phyloP scores from a whole-genome alignment of 345 rosid genomes.

The Melastoma malabathricum region DNA sequence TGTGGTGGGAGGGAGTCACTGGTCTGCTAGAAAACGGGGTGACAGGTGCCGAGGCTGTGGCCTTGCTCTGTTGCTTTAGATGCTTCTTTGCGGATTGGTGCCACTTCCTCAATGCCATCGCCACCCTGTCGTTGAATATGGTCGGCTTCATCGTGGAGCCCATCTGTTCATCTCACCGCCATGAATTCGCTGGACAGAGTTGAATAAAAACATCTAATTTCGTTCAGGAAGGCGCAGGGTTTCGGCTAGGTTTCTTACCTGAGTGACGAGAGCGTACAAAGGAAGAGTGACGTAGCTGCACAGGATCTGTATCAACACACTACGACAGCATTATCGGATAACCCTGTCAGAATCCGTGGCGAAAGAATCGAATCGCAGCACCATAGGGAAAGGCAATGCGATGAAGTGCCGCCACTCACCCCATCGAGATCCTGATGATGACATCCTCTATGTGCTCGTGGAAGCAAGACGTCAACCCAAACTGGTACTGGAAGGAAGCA shows the following conservation, averaged over 20 bases:
- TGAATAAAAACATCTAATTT: neutral
- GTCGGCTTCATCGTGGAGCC: conserved; percentile 86
- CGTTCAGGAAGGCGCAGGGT: neutral
- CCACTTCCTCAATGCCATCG: conserved; percentile 57
- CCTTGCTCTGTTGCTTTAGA: conserved; percentile 32
- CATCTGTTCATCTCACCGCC: conserved; percentile 31
- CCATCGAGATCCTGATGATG: conserved; percentile 54
- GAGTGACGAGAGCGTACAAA: conserved; percentile 85
- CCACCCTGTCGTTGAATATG: conserved; percentile 64
- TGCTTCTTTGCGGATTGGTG: conserved; percentile 64
- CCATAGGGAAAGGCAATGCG: too few relatives aligned
- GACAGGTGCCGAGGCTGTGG: conserved; percentile 24
- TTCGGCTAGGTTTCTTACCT: conserved; percentile 17
- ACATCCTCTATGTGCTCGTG: conserved; percentile 32
- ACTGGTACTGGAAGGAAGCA: conserved; percentile 37
- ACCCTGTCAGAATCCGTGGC: too few relatives aligned
- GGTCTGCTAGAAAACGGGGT: conserved; percentile 56
- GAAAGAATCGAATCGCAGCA: too few relatives aligned
- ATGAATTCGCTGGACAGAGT: neutral
- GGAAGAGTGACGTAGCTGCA: conserved; percentile 97
- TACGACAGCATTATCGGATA: conserved; percentile 7
- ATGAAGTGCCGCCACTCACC: conserved; percentile 28
- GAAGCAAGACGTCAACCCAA: conserved; percentile 48
- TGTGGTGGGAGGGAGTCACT: conserved; percentile 40
- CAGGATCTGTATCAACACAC: conserved; percentile 63